Percentiles rank a stretch among this genome's conserved stretches.
Conservation (phyloP, 1,139 yeast species). For the Nakaseomyces kungkrabaensis region DNA sequence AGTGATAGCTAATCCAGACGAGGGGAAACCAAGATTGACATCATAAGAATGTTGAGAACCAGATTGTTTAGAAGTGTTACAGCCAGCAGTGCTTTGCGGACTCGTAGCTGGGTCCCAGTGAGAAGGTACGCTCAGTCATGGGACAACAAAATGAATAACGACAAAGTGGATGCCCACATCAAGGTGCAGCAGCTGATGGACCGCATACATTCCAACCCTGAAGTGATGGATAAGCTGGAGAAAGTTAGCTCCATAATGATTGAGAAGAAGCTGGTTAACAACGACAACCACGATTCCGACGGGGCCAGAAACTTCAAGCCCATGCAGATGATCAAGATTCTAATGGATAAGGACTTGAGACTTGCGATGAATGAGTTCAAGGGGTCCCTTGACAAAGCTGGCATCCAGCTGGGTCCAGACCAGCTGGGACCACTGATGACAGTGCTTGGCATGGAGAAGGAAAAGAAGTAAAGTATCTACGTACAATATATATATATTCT, state of each 20-base stretch:
- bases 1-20: too few relatives aligned
- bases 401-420: slow-evolving; percentile 21
- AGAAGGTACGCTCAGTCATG: slow-evolving; percentile 22
- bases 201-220: slow-evolving; percentile 19
- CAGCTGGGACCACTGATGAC: slow-evolving; percentile 23
- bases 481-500: too few relatives aligned
- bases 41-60: neutral
- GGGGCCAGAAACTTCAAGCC: slow-evolving; percentile 8
- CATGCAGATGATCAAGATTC: slow-evolving; percentile 22
- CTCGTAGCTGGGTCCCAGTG: neutral
- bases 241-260: slow-evolving; percentile 16
- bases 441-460: slow-evolving; percentile 21
- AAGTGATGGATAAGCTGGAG: slow-evolving; percentile 16
- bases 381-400: slow-evolving; percentile 17
- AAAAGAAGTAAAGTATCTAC: neutral
- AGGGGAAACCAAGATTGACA: too few relatives aligned
- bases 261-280: slow-evolving; percentile 15
- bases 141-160: slow-evolving; percentile 17
- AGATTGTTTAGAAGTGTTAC: neutral
- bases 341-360: slow-evolving; percentile 22
- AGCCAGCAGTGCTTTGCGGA: neutral
- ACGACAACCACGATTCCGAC: slow-evolving; percentile 12
- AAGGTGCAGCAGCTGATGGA: slow-evolving; percentile 20
- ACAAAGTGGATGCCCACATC: slow-evolving; percentile 17
- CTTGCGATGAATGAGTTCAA: slow-evolving; percentile 20